A percentile compares a stretch with the other conserved stretches of the same genome.
Conservation (phyloP, 176 grass and related monocot species). For the Cenchrus americanus region DNA sequence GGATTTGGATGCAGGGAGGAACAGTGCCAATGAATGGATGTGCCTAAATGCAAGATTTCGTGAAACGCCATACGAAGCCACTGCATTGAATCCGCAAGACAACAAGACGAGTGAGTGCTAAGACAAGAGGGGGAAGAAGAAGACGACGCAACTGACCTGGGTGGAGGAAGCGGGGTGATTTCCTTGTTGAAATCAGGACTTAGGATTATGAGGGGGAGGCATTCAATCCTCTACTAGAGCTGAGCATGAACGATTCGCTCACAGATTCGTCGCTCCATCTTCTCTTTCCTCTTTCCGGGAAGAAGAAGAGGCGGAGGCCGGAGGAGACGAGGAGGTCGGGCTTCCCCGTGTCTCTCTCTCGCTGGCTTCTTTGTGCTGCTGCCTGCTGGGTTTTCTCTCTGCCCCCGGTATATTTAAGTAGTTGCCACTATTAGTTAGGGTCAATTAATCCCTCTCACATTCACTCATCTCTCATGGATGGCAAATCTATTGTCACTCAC, state of each 20-base stretch:
- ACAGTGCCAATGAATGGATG: not conserved
- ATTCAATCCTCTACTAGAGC: constrained; percentile 1
- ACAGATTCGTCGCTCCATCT: too few species aligned
- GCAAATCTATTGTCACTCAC: too few species aligned
- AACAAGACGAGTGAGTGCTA: not conserved
- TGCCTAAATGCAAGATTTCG: not conserved
- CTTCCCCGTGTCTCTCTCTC: not conserved
- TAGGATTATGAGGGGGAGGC: not conserved
- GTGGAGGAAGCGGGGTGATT: not conserved
- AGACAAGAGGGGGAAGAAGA: too few species aligned
- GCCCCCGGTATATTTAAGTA: too few species aligned
- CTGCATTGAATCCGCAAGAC: not conserved
- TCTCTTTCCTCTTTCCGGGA: not conserved
- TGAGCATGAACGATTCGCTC: not conserved
- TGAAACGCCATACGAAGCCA: not conserved
- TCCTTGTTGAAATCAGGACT: not conserved
- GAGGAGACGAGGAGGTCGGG: not conserved
- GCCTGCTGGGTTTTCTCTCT: not conserved
- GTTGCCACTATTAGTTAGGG: too few species aligned
- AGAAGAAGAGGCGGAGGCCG: not conserved
- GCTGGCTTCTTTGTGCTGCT: too few species aligned
- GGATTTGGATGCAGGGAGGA: not conserved
- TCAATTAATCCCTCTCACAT: too few species aligned
- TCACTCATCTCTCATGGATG: too few species aligned
- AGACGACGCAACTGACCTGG: not conserved